Percentiles rank a stretch among this genome's conserved stretches.
phyloP scores from a whole-genome alignment of 805 yeast species.

The Scheffersomyces amazonensis region DNA sequence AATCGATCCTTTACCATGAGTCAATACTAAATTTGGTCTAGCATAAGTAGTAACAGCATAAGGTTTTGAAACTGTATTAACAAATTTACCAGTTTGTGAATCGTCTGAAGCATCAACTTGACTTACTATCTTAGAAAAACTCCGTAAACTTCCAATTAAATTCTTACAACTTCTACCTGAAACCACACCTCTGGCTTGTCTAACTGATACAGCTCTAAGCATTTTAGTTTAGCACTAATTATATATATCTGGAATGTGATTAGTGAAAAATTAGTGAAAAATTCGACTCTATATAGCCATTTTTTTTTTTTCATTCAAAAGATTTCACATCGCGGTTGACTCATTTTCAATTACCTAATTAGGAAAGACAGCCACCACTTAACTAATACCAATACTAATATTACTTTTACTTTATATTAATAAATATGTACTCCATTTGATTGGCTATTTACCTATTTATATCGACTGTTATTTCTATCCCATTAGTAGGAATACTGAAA shows the following conservation, averaged over 20 bases:
- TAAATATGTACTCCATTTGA: too few species aligned
- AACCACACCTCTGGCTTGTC: background rate
- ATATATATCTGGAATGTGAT: too few species aligned
- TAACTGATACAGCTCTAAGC: background rate
- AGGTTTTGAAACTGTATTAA: conserved; percentile 45
- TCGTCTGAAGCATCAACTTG: conserved; percentile 23
- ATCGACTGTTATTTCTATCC: conserved; percentile 38
- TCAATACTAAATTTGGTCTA: conserved; percentile 72
- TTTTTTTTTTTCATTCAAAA: too few species aligned
- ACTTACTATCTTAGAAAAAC: background rate
- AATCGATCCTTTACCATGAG: conserved; percentile 77
- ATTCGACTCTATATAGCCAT: too few species aligned
- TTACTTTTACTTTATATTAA: too few species aligned
- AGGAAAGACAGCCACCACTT: too few species aligned
- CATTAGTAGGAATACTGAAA: conserved; percentile 7
- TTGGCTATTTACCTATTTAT: conserved; percentile 21
- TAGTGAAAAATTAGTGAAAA: too few species aligned
- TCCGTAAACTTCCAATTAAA: background rate
- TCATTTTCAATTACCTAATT: conserved; percentile 20
- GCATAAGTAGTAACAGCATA: conserved; percentile 76
- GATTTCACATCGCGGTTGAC: conserved; percentile 35
- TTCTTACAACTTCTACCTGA: too few species aligned
- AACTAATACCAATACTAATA: too few species aligned
- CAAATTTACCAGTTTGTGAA: conserved; percentile 36
- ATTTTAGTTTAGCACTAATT: too few species aligned